Evolutionary conservation across 169 alveolate genomes (phyloP).

Genomic region (Eimeria falciformis): DNA sequence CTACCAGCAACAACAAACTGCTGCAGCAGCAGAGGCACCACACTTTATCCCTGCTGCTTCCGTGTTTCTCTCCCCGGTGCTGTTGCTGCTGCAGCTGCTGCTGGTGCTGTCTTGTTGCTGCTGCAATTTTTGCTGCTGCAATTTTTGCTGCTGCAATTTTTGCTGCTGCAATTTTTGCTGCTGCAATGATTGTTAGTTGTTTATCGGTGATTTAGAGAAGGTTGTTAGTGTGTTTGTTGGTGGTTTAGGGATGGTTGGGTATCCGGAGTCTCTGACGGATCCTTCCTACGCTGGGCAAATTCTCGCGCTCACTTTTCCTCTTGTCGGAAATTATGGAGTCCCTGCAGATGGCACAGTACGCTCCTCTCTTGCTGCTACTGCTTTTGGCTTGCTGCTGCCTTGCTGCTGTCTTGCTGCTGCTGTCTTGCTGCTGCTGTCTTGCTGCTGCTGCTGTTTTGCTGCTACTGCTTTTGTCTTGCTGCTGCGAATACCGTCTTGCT

Average conservation of each 20-base stretch:
- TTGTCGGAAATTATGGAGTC: slow-evolving; percentile 92
- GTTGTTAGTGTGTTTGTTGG: slow-evolving; percentile 85
- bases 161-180: no score
- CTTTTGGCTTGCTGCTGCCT: background rate
- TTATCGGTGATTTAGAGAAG: no score
- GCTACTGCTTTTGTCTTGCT: background rate
- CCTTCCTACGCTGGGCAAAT: slow-evolving; percentile 92
- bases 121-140: no score
- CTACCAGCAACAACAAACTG: no score
- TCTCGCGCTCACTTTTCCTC: slow-evolving; percentile 88
- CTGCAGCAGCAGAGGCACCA: no score
- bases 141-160: no score
- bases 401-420: background rate
- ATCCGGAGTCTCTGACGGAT: slow-evolving; percentile 92
- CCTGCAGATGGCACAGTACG: slow-evolving; percentile 85
- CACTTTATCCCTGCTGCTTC: no score
- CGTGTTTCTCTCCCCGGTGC: background rate
- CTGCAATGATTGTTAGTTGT: no score
- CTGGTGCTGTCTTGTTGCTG: no score
- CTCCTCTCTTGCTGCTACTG: background rate
- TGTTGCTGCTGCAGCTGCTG: background rate
- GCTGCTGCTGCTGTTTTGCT: no score
- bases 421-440: background rate
- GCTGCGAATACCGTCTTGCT: background rate
- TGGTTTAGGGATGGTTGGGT: slow-evolving; percentile 91